Percentiles rank a stretch among this genome's conserved stretches.
phyloP scores from a whole-genome alignment of 306 rosid genomes.

The Casuarina glauca region DNA sequence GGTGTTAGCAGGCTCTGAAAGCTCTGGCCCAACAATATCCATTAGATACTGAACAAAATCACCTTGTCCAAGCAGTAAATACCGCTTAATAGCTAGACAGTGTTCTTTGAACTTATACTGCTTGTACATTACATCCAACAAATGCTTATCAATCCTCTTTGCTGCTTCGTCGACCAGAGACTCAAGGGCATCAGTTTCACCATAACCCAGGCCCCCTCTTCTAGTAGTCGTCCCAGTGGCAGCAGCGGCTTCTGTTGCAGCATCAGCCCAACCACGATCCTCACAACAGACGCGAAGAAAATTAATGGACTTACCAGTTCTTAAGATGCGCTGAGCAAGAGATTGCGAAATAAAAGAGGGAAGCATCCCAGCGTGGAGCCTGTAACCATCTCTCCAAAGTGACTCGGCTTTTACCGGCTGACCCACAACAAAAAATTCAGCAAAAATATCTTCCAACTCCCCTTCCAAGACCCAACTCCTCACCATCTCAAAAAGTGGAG shows the following conservation, averaged over 20 bases:
- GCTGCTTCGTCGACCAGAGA: conserved; percentile 89
- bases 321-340: conserved; percentile 85
- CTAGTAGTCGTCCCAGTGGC: conserved; percentile 72
- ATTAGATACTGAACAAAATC: conserved; percentile 96
- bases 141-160: conserved; percentile 86
- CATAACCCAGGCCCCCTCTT: conserved; percentile 87
- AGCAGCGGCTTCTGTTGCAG: conserved; percentile 75
- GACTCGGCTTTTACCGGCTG: conserved; percentile 97
- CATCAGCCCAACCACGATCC: conserved; percentile 88
- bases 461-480: conserved; percentile 95
- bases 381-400: conserved; percentile 95
- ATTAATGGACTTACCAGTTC: conserved; percentile 96
- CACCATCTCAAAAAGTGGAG: conserved; percentile 93
- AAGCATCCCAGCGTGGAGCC: conserved; percentile 87
- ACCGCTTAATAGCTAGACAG: conserved; percentile 92
- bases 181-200: conserved; percentile 92
- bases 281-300: conserved; percentile 96
- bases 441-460: conserved; percentile 86
- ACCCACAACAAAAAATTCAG: conserved; percentile 82
- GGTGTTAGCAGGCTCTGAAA: conserved; percentile 91
- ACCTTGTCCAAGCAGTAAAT: conserved; percentile 89
- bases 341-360: conserved; percentile 88
- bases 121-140: conserved; percentile 79
- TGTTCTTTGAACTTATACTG: conserved; percentile 91
- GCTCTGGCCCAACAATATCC: conserved; percentile 97